Conservation (phyloP, 2,329 filamentous ascomycete species). For the Hypoxylon sp. region DNA sequence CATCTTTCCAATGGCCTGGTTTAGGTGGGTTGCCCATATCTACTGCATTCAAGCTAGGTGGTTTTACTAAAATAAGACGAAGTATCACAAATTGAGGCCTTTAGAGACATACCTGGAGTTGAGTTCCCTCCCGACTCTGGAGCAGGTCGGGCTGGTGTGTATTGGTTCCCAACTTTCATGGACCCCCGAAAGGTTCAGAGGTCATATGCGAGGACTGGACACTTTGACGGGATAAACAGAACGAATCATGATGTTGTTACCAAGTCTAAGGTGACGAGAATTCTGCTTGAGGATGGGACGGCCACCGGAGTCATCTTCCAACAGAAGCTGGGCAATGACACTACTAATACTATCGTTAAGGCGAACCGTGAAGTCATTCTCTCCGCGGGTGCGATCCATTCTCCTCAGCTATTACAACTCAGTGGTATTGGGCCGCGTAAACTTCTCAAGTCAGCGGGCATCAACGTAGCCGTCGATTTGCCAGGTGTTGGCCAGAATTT, state of each 20-base stretch:
- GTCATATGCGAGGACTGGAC: constrained; percentile 59
- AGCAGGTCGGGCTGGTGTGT: constrained; percentile 58
- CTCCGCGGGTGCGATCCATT: constrained; percentile 61
- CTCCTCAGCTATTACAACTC: constrained; percentile 56
- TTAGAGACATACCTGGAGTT: constrained; percentile 58
- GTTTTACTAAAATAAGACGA: constrained; percentile 18
- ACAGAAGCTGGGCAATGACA: constrained; percentile 39
- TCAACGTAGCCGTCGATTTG: constrained; percentile 60
- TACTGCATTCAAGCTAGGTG: not conserved
- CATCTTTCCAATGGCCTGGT: constrained; percentile 58
- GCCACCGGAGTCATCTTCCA: constrained; percentile 55
- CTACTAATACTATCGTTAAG: constrained; percentile 45
- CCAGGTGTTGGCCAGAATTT: constrained; percentile 66
- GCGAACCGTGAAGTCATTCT: constrained; percentile 61
- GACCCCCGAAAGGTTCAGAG: constrained; percentile 56
- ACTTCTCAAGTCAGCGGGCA: constrained; percentile 61
- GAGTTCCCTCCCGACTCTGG: constrained; percentile 59
- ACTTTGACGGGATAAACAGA: constrained; percentile 53
- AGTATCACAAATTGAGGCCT: constrained; percentile 56
- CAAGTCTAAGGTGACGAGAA: constrained; percentile 52
- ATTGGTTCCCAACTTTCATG: constrained; percentile 62
- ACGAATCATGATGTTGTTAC: constrained; percentile 55
- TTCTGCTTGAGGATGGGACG: constrained; percentile 50
- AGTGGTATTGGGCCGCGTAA: constrained; percentile 59
- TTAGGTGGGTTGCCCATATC: constrained; percentile 38